Conservation (phyloP, 257 asterid genomes). For the Solanum paucissectum region DNA sequence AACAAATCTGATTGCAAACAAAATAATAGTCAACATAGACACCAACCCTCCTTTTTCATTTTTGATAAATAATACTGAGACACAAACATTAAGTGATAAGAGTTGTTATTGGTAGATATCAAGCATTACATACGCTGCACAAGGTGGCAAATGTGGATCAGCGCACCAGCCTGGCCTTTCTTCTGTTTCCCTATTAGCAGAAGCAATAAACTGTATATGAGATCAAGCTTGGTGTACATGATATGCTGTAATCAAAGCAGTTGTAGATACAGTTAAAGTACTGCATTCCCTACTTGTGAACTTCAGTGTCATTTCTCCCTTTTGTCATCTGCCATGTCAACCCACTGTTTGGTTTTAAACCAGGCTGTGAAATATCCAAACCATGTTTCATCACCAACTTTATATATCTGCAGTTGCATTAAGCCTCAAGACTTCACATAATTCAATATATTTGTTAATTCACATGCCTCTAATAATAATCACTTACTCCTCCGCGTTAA, state of each 20-base stretch:
- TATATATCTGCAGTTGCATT: constrained; percentile 40
- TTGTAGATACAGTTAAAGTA: neutral
- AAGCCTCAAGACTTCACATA: neutral
- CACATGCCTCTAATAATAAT: neutral
- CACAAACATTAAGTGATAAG: neutral
- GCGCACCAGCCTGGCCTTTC: constrained; percentile 87
- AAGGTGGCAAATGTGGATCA: constrained; percentile 87
- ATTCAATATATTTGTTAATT: neutral
- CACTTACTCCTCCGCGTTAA: constrained; percentile 73
- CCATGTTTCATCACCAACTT: constrained; percentile 69
- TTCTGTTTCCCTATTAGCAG: constrained; percentile 51
- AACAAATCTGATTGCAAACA: constrained; percentile 48
- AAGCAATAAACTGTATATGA: neutral
- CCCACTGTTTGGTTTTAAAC: constrained; percentile 70
- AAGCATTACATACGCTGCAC: constrained; percentile 72
- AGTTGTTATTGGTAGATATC: neutral
- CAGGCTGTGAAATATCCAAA: constrained; percentile 88
- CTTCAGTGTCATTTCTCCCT: constrained; percentile 62
- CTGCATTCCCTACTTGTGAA: constrained; percentile 60
- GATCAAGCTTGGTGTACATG: neutral
- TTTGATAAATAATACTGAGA: neutral
- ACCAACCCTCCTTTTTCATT: neutral
- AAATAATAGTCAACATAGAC: neutral
- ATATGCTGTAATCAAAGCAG: neutral
- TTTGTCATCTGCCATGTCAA: constrained; percentile 88